Percentiles rank a stretch among this genome's conserved stretches.
These are phyloP conservation scores for Sphaerulina populicola DNA, from an alignment of 2,329 filamentous ascomycete species.

Conservation along the genomic window DNA sequence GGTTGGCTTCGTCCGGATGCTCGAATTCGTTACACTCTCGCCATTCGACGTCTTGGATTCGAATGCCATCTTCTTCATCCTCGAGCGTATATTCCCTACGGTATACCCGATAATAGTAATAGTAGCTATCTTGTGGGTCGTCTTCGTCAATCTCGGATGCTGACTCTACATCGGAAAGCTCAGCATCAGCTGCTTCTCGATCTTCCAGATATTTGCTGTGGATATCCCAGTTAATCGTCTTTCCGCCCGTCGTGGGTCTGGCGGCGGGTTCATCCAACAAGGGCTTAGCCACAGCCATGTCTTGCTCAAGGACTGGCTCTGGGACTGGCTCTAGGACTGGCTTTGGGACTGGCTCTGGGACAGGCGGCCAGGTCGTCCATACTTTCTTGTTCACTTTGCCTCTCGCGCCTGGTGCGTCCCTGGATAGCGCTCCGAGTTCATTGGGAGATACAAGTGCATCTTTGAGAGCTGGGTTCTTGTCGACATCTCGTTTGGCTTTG, in stretches of 20 bases:
- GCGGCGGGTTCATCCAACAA: not conserved
- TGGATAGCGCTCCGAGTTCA: conserved; percentile 5
- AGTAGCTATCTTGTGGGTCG: conserved; percentile 7
- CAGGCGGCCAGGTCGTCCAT: conserved; percentile 1
- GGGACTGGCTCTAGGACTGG: no score
- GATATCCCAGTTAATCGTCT: conserved; percentile 9
- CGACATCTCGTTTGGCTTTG: conserved; percentile 7
- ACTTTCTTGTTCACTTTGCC: conserved; percentile 8
- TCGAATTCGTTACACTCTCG: conserved; percentile 2
- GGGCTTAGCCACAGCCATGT: not conserved
- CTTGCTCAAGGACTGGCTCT: not conserved
- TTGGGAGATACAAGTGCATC: not conserved
- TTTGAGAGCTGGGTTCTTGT: not conserved
- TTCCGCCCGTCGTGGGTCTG: conserved; percentile 14
- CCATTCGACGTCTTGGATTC: not conserved
- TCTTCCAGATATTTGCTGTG: not conserved
- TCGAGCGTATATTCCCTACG: conserved; percentile 9
- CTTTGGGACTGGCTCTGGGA: not conserved
- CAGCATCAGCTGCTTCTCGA: not conserved
- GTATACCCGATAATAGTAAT: conserved; percentile 7
- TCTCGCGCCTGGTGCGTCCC: conserved; percentile 5
- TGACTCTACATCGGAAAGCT: not conserved
- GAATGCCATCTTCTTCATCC: not conserved
- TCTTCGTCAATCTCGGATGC: conserved; percentile 1
- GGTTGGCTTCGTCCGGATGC: conserved; percentile 8